Conservation (phyloP, 2,329 filamentous ascomycete species). For the Dactylellina sp. region DNA sequence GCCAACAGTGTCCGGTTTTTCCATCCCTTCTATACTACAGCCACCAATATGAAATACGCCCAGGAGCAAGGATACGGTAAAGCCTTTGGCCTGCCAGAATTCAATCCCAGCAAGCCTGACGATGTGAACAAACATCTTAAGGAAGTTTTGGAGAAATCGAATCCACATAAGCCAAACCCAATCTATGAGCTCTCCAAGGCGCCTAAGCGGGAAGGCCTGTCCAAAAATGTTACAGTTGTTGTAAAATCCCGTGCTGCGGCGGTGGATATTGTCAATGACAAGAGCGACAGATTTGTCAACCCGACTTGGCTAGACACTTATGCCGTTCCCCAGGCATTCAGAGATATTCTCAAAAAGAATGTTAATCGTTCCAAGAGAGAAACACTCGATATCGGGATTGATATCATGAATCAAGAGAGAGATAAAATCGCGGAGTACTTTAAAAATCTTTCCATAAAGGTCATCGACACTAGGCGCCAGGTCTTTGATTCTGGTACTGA, state of each 20-base stretch:
- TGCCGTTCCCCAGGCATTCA: conserved; percentile 27
- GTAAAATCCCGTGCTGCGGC: conserved; percentile 44
- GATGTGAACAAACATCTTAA: conserved; percentile 29
- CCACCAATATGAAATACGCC: conserved; percentile 44
- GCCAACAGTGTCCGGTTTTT: conserved; percentile 46
- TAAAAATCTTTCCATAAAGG: conserved; percentile 30
- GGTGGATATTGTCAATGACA: conserved; percentile 37
- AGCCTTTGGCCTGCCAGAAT: conserved; percentile 40
- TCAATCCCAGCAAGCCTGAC: conserved; percentile 23
- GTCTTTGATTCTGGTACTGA: conserved; percentile 17
- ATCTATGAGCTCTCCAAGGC: conserved; percentile 19
- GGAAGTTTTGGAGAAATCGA: conserved; percentile 4
- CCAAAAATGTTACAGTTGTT: conserved; percentile 42
- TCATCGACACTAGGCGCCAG: conserved; percentile 41
- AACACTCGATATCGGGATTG: conserved; percentile 28
- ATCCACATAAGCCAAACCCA: conserved; percentile 36
- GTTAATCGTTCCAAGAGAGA: conserved; percentile 25
- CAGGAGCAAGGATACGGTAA: conserved; percentile 45
- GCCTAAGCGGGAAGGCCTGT: conserved; percentile 37
- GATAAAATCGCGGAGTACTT: conserved; percentile 33
- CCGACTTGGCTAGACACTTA: conserved; percentile 44
- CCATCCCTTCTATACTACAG: conserved; percentile 51
- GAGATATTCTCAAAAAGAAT: conserved; percentile 27
- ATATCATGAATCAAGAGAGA: conserved; percentile 38
- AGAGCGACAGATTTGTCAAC: conserved; percentile 36